Evolutionary conservation across 129 eudicot species (phyloP), one percentile per base, ranked within the genome.

Genomic region (Lactuca sativa): DNA sequence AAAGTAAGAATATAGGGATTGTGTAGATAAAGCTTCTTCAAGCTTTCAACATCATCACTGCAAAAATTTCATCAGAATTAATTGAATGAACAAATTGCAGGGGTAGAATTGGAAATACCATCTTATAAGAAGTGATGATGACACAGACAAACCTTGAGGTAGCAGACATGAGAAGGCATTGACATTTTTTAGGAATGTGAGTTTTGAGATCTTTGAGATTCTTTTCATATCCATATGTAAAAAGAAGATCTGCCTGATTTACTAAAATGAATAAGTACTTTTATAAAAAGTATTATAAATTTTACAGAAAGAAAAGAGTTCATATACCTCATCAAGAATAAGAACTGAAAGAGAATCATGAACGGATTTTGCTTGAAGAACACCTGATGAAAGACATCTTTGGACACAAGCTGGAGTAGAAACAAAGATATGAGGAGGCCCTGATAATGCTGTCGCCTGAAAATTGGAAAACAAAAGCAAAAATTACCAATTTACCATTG

Each of bases 151-250:
- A 67, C 98, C 97, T 95, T 53, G 95, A 82, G 16, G 99, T 95
- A 68, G 99, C 99, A 74, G 99, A 95, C 99, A 95, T 85, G 38
- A 95, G 97, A 80, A 95, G 97, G 70, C 97, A 90, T 33, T 95
- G 99, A 57, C 99, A 95, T 52, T 86, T 30, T 79, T 81, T 81
- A 61, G 99, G 91, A 56, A 95, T 85, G 75, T 95, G 93, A 76
- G 87, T 73, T 17, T 86, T 83, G 31, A 95, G 85, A 76, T 90
- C 90, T 82, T 81, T 87, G 25, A 95, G 72, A 80, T 95, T 91
- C 64, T 95, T 89, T 64, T 86, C 96, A 68, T 95, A 88, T 47
- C 99, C 97, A 67, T 90, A 90, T 33, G 99, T 84, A 86, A 95
- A 81, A 47, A 95, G 85, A 84, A 95, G 97, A 84, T 95, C 99